Evolutionary conservation across 345 rosid species (phyloP).

Genomic region (Streptanthus diversifolius): DNA sequence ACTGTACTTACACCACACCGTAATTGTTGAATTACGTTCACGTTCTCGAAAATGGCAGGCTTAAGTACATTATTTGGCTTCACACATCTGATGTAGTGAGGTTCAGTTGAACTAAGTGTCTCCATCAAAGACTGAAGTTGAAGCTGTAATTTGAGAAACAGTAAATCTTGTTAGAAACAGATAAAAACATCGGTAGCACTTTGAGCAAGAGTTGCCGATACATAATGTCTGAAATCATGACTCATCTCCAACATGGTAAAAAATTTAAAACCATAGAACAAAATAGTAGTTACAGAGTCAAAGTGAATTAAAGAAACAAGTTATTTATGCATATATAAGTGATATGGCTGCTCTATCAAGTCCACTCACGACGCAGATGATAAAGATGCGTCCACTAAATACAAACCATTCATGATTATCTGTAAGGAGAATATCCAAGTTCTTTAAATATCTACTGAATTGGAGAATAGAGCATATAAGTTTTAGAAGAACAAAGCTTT

Average conservation of each 20-base stretch:
- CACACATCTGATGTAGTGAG: constrained; percentile 99
- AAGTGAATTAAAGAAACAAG: not conserved
- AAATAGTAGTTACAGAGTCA: not conserved
- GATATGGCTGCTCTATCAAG: constrained; percentile 9
- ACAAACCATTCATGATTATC: constrained; percentile 8
- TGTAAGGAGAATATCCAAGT: not conserved
- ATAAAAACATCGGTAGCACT: not conserved
- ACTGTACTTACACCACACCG: constrained; percentile 92
- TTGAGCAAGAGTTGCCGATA: constrained; percentile 10
- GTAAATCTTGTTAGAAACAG: constrained; percentile 19
- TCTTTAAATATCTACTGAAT: not conserved
- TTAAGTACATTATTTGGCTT: constrained; percentile 97
- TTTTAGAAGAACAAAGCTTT: not conserved
- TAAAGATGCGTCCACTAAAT: constrained; percentile 2
- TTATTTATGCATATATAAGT: not conserved
- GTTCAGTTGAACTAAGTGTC: constrained; percentile 90
- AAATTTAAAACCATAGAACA: not conserved
- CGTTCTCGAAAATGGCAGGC: constrained; percentile 94
- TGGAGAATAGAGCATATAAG: not conserved
- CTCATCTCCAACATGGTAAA: constrained; percentile 10
- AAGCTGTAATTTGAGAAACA: constrained; percentile 50
- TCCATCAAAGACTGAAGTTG: constrained; percentile 99
- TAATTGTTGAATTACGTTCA: constrained; percentile 88
- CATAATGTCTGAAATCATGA: constrained; percentile 6
- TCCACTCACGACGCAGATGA: not conserved